Percentiles rank a stretch among this genome's conserved stretches.
These are phyloP conservation scores for Alternaria brassicae DNA, from an alignment of 2,329 filamentous ascomycete genomes.

Conservation along the genomic window DNA sequence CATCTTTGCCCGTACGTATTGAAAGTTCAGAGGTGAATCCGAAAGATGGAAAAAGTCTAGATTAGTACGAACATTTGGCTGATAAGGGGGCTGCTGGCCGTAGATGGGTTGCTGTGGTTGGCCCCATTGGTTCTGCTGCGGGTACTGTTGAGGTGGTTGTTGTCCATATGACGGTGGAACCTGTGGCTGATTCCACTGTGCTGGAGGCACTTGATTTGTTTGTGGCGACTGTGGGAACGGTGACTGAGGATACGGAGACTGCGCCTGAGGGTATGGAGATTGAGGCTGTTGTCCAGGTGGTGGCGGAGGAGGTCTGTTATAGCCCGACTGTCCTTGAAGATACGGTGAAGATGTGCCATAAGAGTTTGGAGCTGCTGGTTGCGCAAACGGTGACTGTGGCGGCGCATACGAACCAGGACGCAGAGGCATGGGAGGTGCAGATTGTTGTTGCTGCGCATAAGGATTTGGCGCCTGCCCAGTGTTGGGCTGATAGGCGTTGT, in stretches of 20 bases:
- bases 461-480: conserved; percentile 37
- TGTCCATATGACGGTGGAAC: conserved; percentile 45
- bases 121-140: conserved; percentile 34
- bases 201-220: conserved; percentile 27
- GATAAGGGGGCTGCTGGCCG: conserved; percentile 34
- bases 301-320: conserved; percentile 46
- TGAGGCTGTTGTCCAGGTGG: conserved; percentile 40
- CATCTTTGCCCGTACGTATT: conserved; percentile 18
- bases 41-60: not conserved
- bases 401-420: conserved; percentile 48
- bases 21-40: not conserved
- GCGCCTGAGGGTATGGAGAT: conserved; percentile 29
- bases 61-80: conserved; percentile 32
- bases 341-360: conserved; percentile 52
- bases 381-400: conserved; percentile 54
- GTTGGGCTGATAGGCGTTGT: conserved; percentile 42
- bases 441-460: conserved; percentile 39
- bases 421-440: conserved; percentile 40
- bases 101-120: conserved; percentile 30
- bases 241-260: conserved; percentile 19
- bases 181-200: conserved; percentile 31
- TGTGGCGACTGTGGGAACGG: conserved; percentile 27
- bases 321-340: conserved; percentile 44
- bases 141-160: conserved; percentile 32
- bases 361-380: conserved; percentile 40